Evolutionary conservation across 495 filamentous ascomycete species (phyloP), one percentile per base, ranked within the genome.

Genomic region (Podospora tetraspora): DNA sequence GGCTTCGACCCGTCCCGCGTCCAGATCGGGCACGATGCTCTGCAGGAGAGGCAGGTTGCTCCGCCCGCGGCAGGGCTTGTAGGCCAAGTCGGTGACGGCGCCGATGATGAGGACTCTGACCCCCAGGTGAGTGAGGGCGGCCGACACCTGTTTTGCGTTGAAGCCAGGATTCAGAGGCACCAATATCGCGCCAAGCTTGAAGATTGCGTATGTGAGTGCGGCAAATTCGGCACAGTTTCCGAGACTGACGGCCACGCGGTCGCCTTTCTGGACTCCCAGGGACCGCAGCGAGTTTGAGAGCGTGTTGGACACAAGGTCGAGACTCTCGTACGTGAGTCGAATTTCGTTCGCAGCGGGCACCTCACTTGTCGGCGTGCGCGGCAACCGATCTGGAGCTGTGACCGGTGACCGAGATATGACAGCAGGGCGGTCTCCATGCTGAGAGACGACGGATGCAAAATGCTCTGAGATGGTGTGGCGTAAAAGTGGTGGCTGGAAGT

Each of bases 101-200:
- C 90, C 90, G 67, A 97, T 91, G 69, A 99, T 85, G 11, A 97
- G 84, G 70, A 96, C 87, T 37, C 88, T 86, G 16, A 89, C 86
- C 11, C 84, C 82, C 1, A 99, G 87, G 69, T 96, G 95, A 4
- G 80, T 85, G 16, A 97, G 80, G 0, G 93, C 95, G 1, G 92
- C 80, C 19, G 88, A 81, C 10, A 97, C 88, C 78, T 99, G 95
- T 16, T 80, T 74, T 22, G 84, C 79, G 73, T 93, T 97, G 84
- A 97, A 99, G 0, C 88, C 91, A 3, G 93, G 94, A 78, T 99
- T 99, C 34, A 99, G 82, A 2, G 95, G 95, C 2, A 96, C 94
- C 66, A 97, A 81, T 61, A 97, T 89, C 58, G 92, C 95, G 19
- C 95, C 95, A 3, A 97, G 84, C 77, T 99, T 97, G 78, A 95